Evolutionary conservation across 306 rosid species (phyloP), one percentile per base, ranked within the genome.

Genomic region (Ormosia emarginata): DNA sequence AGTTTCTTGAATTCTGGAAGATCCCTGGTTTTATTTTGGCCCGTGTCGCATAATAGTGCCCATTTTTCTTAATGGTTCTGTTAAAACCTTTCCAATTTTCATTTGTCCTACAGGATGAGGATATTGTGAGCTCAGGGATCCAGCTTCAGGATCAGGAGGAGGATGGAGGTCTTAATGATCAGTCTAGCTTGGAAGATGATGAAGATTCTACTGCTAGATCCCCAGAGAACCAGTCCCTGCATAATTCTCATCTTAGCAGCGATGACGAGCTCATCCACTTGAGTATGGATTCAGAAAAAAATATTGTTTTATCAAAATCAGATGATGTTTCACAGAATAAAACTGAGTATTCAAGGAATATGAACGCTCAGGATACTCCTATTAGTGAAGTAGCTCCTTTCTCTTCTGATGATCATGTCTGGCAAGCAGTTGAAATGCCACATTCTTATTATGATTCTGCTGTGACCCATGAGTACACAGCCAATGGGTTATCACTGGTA

Each of bases 361-460:
- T 73, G 73, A 85, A 71, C 64, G 15, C 89, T 81, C 79, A 50
- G 74, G 90, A 84, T 63, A 81, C 67, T 87, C 65, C 84, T 18
- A 67, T 79, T 71, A 78, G 85, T 71, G 88, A 79, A 81, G 89
- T 85, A 71, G 84, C 50, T 17, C 87, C 90, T 69, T 81, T 90
- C 64, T 47, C 89, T 52, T 80, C 96, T 65, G 69, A 77, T 36
- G 85, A 79, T 78, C 89, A 84, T 83, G 90, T 80, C 68, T 91
- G 97, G 96, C 91, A 88, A 56, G 82, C 88, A 68, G 87, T 81
- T 84, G 87, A 79, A 77, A 75, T 90, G 83, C 87, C 93, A 47
- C 92, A 90, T 79, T 69, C 97, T 69, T 92, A 84, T 86, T 88
- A 87, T 88, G 93, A 88, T 81, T 79, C 97, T 75, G 79, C 90